Percentiles rank a stretch among this genome's conserved stretches.
These are phyloP conservation scores for Acorus gramineus DNA, from an alignment of 106 monocot species.

Conservation along the genomic window DNA sequence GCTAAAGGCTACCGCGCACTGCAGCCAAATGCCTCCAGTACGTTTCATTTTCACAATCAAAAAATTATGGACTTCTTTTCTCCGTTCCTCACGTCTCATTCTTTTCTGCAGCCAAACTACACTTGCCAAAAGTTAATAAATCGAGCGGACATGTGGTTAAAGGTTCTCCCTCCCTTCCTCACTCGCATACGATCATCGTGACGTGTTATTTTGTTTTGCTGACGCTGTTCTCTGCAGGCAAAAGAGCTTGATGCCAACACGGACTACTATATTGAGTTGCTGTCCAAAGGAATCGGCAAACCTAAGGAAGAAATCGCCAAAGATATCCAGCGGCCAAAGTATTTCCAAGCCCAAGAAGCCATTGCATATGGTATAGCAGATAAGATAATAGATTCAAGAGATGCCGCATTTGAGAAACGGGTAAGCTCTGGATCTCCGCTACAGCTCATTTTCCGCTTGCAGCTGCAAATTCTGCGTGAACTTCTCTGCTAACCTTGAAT, in stretches of 20 bases:
- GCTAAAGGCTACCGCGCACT: conserved; percentile 79
- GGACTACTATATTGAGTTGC: conserved; percentile 69
- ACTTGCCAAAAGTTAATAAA: conserved; percentile 80
- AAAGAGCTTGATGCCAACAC: conserved; percentile 91
- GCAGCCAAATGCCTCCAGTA: conserved; percentile 85
- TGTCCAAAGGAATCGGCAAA: conserved; percentile 84
- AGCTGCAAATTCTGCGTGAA: background rate
- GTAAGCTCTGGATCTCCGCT: conserved; percentile 11
- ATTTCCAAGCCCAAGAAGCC: conserved; percentile 76
- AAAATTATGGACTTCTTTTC: no score
- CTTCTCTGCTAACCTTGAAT: no score
- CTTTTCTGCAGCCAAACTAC: conserved; percentile 58
- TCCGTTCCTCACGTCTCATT: background rate
- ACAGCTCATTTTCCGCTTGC: background rate
- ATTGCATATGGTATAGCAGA: conserved; percentile 93
- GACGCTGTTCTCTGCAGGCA: conserved; percentile 28
- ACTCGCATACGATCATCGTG: no score
- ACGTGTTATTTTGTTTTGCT: no score
- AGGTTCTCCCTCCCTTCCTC: conserved; percentile 23
- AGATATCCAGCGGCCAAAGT: conserved; percentile 70
- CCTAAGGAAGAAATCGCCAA: conserved; percentile 77
- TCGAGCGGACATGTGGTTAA: conserved; percentile 98
- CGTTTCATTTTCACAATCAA: background rate
- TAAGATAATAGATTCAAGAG: conserved; percentile 61
- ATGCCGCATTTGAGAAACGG: conserved; percentile 65